phyloP scores from a whole-genome alignment of 345 rosid species.

The Garcia nutans region DNA sequence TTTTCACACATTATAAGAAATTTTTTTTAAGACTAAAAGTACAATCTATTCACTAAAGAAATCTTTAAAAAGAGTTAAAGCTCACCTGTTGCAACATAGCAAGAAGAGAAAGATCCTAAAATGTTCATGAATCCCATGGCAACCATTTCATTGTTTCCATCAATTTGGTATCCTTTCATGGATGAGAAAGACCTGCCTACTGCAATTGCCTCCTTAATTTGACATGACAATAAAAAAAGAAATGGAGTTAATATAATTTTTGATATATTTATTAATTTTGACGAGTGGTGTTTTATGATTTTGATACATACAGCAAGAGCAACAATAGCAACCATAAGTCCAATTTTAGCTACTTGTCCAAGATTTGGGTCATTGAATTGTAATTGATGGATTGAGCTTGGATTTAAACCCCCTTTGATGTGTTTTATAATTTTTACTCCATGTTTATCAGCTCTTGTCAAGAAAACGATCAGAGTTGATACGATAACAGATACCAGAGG shows the following conservation, averaged over 20 bases:
- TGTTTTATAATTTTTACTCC: slow-evolving; percentile 80
- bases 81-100: slow-evolving; percentile 85
- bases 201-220: slow-evolving; percentile 73
- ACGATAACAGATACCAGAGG: slow-evolving; percentile 67
- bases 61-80: background rate
- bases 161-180: slow-evolving; percentile 70
- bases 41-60: no score
- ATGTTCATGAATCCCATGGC: slow-evolving; percentile 82
- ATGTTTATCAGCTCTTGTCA: slow-evolving; percentile 78
- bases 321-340: slow-evolving; percentile 55
- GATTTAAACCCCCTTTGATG: slow-evolving; percentile 76
- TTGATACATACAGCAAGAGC: slow-evolving; percentile 64
- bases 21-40: background rate
- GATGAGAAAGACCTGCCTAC: slow-evolving; percentile 85
- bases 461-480: slow-evolving; percentile 67
- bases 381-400: slow-evolving; percentile 60
- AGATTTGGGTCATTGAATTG: slow-evolving; percentile 55
- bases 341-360: slow-evolving; percentile 67
- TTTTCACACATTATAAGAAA: background rate
- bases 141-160: slow-evolving; percentile 92
- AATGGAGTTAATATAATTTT: background rate
- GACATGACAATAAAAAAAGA: background rate
- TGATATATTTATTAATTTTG: background rate
- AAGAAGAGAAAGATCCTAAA: slow-evolving; percentile 76
- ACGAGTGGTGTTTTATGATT: background rate